Evolutionary conservation across 2,329 filamentous ascomycete species (phyloP).

Genomic region (Nectriaceae sp.): DNA sequence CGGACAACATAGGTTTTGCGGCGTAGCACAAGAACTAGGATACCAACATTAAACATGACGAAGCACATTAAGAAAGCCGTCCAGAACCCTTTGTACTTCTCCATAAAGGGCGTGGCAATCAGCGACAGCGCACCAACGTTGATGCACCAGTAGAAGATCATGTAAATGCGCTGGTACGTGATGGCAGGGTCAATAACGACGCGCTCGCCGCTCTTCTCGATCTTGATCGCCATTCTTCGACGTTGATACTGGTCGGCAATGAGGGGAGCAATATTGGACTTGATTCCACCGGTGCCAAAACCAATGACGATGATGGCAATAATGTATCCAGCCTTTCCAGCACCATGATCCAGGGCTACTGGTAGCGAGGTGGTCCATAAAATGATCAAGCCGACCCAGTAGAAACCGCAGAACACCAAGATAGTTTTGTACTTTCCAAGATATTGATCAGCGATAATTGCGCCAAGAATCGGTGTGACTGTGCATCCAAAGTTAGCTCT

Average conservation of each 20-base stretch:
- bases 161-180: conserved; percentile 70
- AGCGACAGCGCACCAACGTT: conserved; percentile 71
- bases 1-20: conserved; percentile 53
- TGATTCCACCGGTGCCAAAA: conserved; percentile 69
- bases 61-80: conserved; percentile 60
- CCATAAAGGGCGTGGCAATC: conserved; percentile 68
- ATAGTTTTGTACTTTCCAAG: conserved; percentile 65
- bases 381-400: conserved; percentile 58
- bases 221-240: conserved; percentile 49
- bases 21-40: conserved; percentile 50
- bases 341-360: conserved; percentile 35
- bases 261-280: conserved; percentile 61
- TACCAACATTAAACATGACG: conserved; percentile 63
- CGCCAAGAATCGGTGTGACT: conserved; percentile 49
- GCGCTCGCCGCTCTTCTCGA: conserved; percentile 52
- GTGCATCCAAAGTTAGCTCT: background rate
- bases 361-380: conserved; percentile 53
- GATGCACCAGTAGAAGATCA: conserved; percentile 75
- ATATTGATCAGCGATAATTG: conserved; percentile 58
- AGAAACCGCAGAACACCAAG: conserved; percentile 56
- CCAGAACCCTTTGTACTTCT: conserved; percentile 69
- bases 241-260: conserved; percentile 69
- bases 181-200: conserved; percentile 68
- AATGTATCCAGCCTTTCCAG: conserved; percentile 53
- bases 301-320: conserved; percentile 63